Percentiles rank a stretch among this genome's conserved stretches.
These are phyloP conservation scores for Echites panduratus DNA, from an alignment of 257 asterid genomes.

Conservation along the genomic window DNA sequence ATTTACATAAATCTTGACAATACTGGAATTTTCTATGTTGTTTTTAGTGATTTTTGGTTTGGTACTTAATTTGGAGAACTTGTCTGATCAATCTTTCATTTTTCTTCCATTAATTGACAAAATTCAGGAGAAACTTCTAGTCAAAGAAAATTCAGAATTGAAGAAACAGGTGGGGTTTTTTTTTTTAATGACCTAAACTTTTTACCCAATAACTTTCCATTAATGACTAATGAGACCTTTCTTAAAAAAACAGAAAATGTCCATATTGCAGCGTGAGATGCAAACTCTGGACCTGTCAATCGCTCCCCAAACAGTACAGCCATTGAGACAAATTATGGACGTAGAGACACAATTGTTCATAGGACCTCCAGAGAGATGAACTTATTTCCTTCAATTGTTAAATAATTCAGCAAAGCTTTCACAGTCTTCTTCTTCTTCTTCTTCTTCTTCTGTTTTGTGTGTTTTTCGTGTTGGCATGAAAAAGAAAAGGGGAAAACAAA, in stretches of 20 bases:
- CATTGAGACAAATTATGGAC: slow-evolving; percentile 23
- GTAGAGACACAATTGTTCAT: slow-evolving; percentile 46
- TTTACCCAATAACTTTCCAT: too few relatives aligned
- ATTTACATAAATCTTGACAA: too few relatives aligned
- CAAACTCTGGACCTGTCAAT: slow-evolving; percentile 24
- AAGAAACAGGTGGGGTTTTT: slow-evolving; percentile 31
- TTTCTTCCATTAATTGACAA: neutral
- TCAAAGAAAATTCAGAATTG: slow-evolving; percentile 37
- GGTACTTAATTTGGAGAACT: neutral
- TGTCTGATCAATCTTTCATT: neutral
- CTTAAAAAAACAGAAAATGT: neutral
- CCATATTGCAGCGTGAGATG: slow-evolving; percentile 23
- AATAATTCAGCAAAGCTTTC: neutral
- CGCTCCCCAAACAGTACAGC: slow-evolving; percentile 4
- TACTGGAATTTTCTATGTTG: too few relatives aligned
- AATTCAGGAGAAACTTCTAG: slow-evolving; percentile 37
- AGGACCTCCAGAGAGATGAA: slow-evolving; percentile 31
- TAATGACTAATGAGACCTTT: too few relatives aligned
- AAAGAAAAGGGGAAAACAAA: neutral
- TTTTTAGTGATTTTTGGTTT: neutral
- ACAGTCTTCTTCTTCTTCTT: neutral
- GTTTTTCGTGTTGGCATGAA: neutral
- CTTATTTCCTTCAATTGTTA: too few relatives aligned
- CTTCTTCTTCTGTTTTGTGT: neutral
- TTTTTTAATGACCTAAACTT: too few relatives aligned